These are phyloP conservation scores for Geranium rotundifolium DNA, from an alignment of 345 rosid genomes.

Conservation along the genomic window DNA sequence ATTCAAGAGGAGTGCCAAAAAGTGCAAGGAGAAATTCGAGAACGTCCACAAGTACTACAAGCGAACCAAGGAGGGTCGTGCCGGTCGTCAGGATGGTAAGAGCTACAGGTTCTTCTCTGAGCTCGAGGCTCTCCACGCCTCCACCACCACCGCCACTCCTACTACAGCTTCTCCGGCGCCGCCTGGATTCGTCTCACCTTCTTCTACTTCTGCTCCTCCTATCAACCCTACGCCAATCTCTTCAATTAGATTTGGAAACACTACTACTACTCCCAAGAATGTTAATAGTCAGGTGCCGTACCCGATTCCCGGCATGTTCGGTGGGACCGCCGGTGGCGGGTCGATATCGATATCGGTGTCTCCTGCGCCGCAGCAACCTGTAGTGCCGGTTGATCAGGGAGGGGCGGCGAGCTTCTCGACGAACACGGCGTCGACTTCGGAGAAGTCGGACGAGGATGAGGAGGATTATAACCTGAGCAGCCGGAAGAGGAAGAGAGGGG, in stretches of 20 bases:
- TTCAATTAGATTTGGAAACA: not conserved
- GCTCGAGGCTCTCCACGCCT: slow-evolving; percentile 66
- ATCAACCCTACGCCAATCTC: not conserved
- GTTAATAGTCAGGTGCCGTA: no score
- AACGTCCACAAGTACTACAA: slow-evolving; percentile 91
- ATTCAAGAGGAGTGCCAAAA: slow-evolving; percentile 67
- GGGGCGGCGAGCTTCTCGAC: slow-evolving; percentile 36
- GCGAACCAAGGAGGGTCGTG: slow-evolving; percentile 76
- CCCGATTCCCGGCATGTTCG: no score
- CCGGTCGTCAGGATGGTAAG: slow-evolving; percentile 80
- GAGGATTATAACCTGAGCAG: slow-evolving; percentile 18
- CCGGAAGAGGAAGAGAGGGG: slow-evolving; percentile 56
- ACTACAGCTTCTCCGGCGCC: not conserved
- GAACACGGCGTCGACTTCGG: slow-evolving; percentile 46
- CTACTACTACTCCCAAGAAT: no score
- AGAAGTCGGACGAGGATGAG: slow-evolving; percentile 25
- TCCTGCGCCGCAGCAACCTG: not conserved
- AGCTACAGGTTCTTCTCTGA: slow-evolving; percentile 69
- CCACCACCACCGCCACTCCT: slow-evolving; percentile 9
- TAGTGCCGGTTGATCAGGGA: not conserved
- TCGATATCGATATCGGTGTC: no score
- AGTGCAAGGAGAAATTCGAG: slow-evolving; percentile 91
- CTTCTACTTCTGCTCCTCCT: slow-evolving; percentile 13
- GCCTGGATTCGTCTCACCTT: not conserved
- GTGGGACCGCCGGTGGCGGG: no score